These are phyloP conservation scores for Apiotrichum domesticum DNA, from an alignment of 1,284 basidiomycete species.

Conservation along the genomic window DNA sequence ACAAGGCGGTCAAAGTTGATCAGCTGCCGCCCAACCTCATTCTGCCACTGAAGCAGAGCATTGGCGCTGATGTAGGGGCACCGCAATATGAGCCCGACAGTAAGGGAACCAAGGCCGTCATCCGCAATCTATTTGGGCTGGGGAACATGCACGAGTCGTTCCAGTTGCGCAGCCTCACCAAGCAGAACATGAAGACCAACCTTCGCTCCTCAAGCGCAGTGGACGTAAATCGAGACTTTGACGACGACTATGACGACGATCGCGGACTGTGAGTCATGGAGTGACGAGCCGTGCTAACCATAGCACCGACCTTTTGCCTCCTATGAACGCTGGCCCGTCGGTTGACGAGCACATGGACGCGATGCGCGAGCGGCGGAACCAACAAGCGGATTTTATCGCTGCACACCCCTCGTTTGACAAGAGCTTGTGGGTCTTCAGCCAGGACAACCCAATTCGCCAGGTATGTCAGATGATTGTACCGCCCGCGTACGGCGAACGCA, in stretches of 20 bases:
- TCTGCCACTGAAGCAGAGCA: slow-evolving; percentile 65
- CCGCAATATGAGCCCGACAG: background rate
- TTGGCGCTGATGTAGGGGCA: slow-evolving; percentile 58
- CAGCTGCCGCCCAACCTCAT: slow-evolving; percentile 65
- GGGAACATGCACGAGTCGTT: slow-evolving; percentile 9
- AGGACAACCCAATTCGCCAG: slow-evolving; percentile 67
- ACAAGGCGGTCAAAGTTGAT: slow-evolving; percentile 66
- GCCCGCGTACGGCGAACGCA: slow-evolving; percentile 76
- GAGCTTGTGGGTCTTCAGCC: slow-evolving; percentile 83
- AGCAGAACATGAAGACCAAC: background rate
- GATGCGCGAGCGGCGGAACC: slow-evolving; percentile 66
- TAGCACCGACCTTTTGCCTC: slow-evolving; percentile 39
- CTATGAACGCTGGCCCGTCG: slow-evolving; percentile 28
- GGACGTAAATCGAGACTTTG: background rate
- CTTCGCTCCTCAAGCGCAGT: background rate
- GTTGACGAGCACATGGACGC: slow-evolving; percentile 51
- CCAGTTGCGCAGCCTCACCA: background rate
- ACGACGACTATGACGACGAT: slow-evolving; percentile 32
- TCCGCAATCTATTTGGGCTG: slow-evolving; percentile 30
- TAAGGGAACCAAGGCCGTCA: slow-evolving; percentile 20
- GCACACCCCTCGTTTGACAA: slow-evolving; percentile 87
- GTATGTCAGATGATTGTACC: slow-evolving; percentile 79
- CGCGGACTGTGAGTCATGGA: slow-evolving; percentile 40
- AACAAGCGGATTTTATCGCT: slow-evolving; percentile 80
- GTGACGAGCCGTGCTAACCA: background rate